Evolutionary conservation across 1,284 basidiomycete genomes (phyloP).

Genomic region (Cryptococcus sp.): DNA sequence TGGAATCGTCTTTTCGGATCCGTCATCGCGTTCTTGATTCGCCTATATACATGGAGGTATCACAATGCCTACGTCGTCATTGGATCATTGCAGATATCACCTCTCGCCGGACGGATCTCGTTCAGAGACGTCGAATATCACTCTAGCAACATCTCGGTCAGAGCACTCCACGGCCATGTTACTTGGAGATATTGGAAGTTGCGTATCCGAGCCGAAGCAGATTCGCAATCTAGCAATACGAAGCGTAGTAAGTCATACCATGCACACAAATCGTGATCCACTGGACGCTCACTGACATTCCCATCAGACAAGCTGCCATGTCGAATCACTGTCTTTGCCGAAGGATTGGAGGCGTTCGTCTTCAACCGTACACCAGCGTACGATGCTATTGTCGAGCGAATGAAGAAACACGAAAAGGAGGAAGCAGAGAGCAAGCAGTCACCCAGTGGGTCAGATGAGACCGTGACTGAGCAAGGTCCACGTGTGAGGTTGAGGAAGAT

Average conservation of each 20-base stretch:
- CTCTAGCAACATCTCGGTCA: slow-evolving; percentile 83
- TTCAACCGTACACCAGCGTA: slow-evolving; percentile 86
- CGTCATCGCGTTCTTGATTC: slow-evolving; percentile 56
- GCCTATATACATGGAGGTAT: slow-evolving; percentile 49
- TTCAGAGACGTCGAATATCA: slow-evolving; percentile 84
- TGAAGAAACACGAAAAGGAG: slow-evolving; percentile 57
- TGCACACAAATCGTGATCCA: no score
- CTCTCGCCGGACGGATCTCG: slow-evolving; percentile 80
- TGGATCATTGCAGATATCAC: slow-evolving; percentile 82
- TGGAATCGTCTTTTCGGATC: slow-evolving; percentile 80
- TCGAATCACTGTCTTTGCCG: slow-evolving; percentile 72
- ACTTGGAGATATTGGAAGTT: slow-evolving; percentile 93
- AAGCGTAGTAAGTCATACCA: slow-evolving; percentile 36
- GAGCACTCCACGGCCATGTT: slow-evolving; percentile 76
- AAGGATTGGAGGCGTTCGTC: slow-evolving; percentile 86
- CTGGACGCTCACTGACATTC: not conserved
- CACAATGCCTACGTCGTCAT: slow-evolving; percentile 50
- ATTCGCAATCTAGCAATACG: slow-evolving; percentile 28
- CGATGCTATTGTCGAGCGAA: slow-evolving; percentile 76
- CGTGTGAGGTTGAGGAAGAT: slow-evolving; percentile 20
- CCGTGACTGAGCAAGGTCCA: slow-evolving; percentile 1
- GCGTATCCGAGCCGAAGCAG: slow-evolving; percentile 61
- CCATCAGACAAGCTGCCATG: slow-evolving; percentile 61
- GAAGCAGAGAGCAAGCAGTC: slow-evolving; percentile 5
- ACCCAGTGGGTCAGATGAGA: slow-evolving; percentile 10